Conservation (phyloP, 2,329 filamentous ascomycete genomes). For the Dothiorella sarmentorum region DNA sequence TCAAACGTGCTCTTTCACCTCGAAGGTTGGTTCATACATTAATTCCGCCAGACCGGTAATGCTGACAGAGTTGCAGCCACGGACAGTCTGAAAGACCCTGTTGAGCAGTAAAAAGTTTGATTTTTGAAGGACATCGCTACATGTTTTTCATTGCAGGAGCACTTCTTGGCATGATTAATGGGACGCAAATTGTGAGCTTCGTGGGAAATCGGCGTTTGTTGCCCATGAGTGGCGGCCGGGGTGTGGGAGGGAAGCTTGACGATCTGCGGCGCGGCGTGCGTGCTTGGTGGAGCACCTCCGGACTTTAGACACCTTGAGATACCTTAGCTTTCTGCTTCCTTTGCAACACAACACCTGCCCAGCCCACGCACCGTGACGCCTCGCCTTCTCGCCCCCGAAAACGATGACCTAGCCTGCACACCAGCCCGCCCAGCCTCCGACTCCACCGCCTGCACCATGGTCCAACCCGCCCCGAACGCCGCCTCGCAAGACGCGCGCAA, state of each 20-base stretch:
- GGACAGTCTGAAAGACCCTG: constrained; percentile 75
- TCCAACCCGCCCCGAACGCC: constrained; percentile 37
- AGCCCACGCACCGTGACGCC: neutral
- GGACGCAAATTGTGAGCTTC: too few species aligned
- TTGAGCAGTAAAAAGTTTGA: constrained; percentile 36
- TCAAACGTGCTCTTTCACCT: constrained; percentile 96
- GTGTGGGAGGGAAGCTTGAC: neutral
- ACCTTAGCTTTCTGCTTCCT: constrained; percentile 6
- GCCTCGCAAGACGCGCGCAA: constrained; percentile 45
- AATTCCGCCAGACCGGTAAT: neutral
- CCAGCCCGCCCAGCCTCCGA: neutral
- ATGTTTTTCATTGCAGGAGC: too few species aligned
- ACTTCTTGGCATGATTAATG: too few species aligned
- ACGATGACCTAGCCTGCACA: constrained; percentile 4
- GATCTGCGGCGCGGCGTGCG: constrained; percentile 11
- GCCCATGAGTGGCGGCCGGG: neutral
- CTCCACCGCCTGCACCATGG: constrained; percentile 28
- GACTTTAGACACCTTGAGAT: constrained; percentile 18
- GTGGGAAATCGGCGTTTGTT: constrained; percentile 1
- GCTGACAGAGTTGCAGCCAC: constrained; percentile 56
- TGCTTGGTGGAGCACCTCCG: constrained; percentile 18
- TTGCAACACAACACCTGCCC: neutral
- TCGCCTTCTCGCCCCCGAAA: neutral
- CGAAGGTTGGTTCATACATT: constrained; percentile 70
- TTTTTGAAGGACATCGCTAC: neutral